Percentiles rank a stretch among this genome's conserved stretches.
Conservation (phyloP, 1,284 basidiomycete species). For the Cronartium quercuum region DNA sequence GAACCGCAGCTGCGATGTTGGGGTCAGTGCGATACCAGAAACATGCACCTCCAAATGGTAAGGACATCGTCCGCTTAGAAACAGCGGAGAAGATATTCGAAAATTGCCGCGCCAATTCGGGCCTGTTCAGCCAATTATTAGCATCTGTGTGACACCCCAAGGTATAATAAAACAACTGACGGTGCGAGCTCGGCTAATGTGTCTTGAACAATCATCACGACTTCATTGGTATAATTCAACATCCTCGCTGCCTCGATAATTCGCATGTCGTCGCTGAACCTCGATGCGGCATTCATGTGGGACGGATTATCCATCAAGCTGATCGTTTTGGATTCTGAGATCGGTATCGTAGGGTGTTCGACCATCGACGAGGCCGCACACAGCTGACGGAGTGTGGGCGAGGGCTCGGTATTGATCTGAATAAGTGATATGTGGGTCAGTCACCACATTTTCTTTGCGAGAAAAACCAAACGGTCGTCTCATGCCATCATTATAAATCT, state of each 20-base stretch:
- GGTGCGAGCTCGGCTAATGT: constrained; percentile 17
- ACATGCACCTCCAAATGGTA: constrained; percentile 40
- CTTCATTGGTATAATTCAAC: constrained; percentile 37
- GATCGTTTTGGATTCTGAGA: constrained; percentile 17
- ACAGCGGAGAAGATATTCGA: constrained; percentile 41
- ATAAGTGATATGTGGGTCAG: too few species aligned
- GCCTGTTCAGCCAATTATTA: background rate
- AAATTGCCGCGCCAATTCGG: constrained; percentile 27
- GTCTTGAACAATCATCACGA: constrained; percentile 32
- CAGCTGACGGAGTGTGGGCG: constrained; percentile 20
- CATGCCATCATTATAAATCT: too few species aligned
- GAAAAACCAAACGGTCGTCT: too few species aligned
- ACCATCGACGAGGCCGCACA: constrained; percentile 10
- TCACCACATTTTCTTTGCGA: too few species aligned
- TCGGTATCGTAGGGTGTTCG: constrained; percentile 22
- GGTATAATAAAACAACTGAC: background rate
- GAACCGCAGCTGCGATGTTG: constrained; percentile 30
- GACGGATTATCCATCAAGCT: constrained; percentile 19
- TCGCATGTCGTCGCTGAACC: constrained; percentile 39
- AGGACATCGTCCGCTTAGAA: constrained; percentile 42
- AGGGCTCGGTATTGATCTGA: constrained; percentile 19
- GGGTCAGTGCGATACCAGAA: constrained; percentile 32
- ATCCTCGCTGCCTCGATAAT: constrained; percentile 38
- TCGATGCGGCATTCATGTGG: constrained; percentile 13
- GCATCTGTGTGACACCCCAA: background rate